Evolutionary conservation across 352 stramenopile genomes (phyloP).

Genomic region (Phytophthora tubulina): DNA sequence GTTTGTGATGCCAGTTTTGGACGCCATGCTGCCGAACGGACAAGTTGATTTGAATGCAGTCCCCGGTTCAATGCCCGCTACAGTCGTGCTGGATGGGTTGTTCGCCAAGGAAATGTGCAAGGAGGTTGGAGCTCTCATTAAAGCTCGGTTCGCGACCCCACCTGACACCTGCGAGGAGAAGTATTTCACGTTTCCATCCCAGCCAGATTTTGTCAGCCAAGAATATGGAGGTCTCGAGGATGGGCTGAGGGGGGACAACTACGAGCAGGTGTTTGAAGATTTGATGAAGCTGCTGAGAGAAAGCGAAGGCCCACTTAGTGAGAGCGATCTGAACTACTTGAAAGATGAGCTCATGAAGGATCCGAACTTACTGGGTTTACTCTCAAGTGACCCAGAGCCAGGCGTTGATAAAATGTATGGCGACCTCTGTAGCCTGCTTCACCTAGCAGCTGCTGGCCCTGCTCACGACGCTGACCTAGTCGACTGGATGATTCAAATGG

Average conservation of each 20-base stretch:
- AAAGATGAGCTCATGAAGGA: conserved; percentile 27
- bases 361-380: conserved; percentile 13
- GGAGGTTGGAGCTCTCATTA: conserved; percentile 21
- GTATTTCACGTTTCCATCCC: conserved; percentile 30
- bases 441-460: conserved; percentile 42
- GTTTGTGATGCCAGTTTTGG: neutral
- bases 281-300: conserved; percentile 22
- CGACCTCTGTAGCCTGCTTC: conserved; percentile 35
- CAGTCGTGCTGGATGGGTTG: neutral
- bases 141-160: conserved; percentile 22
- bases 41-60: neutral
- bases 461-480: conserved; percentile 40
- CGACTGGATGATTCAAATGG: conserved; percentile 56
- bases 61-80: neutral
- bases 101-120: conserved; percentile 11
- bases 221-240: conserved; percentile 27
- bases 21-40: neutral
- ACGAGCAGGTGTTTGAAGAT: conserved; percentile 22
- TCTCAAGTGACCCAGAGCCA: neutral
- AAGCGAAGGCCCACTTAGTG: conserved; percentile 14
- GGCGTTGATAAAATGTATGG: conserved; percentile 2
- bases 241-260: conserved; percentile 3
- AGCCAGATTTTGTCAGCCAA: conserved; percentile 32
- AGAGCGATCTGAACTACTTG: conserved; percentile 1
- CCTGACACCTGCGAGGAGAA: neutral